Evolutionary conservation across 495 filamentous ascomycete genomes (phyloP), one percentile per base, ranked within the genome.

Genomic region (Rusavskia elegans): DNA sequence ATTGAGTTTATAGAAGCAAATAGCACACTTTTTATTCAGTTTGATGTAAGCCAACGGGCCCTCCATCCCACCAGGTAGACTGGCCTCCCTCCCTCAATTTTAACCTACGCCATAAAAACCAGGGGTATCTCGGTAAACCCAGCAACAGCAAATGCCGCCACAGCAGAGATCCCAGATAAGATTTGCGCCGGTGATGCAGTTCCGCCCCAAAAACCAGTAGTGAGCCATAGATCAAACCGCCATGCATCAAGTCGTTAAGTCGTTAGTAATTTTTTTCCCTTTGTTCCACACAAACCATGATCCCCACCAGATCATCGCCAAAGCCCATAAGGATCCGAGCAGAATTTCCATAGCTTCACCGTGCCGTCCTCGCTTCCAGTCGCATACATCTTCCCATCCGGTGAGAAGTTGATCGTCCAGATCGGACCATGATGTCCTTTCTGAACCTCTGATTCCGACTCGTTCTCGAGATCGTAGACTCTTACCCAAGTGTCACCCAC

Each of bases 371-470:
- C 92, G 40, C 89, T 95, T 25, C 89, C 92, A 1, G 93, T 97
- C 8, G 87, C 90, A 64, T 95, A 98, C 13, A 97, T 68, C 64
- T 90, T 95, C 27, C 88, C 89, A 65, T 97, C 89, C 1, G 92
- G 92, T 10, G 87, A 90, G 68, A 97, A 97, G 50, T 80, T 81
- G 49, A 93, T 77, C 19, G 85, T 92, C 93, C 92, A 97, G 52
- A 97, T 89, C 10, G 89, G 89, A 13, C 93, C 92, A 63, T 98
- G 92, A 62, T 97, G 93, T 20, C 92, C 93, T 66, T 95, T 97
- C 73, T 93, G 88, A 19, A 92, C 81, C 59, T 98, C 89, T 20
- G 88, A 65, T 64, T 96, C 89, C 23, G 45, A 27, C 56, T 82
- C 81, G 14, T 76, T 77, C 53, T 95, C 85, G 65, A 89, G 83